These are phyloP conservation scores for Sarocladium kiliense DNA, from an alignment of 2,329 filamentous ascomycete genomes.

Conservation along the genomic window DNA sequence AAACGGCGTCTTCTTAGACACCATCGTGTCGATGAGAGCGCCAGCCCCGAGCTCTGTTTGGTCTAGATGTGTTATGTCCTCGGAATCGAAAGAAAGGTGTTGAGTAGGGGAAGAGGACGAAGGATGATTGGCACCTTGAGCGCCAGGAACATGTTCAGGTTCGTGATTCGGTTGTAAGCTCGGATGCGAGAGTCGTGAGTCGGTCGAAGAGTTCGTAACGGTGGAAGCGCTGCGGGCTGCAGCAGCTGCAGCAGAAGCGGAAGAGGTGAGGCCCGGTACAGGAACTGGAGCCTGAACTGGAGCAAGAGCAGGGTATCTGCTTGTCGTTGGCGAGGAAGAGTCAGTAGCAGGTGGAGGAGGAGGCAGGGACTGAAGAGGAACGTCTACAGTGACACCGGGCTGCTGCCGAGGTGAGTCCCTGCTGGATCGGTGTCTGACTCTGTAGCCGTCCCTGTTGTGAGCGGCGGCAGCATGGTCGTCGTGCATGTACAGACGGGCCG, in stretches of 20 bases:
- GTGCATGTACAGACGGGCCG: conserved; percentile 5
- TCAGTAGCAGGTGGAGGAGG: conserved; percentile 3
- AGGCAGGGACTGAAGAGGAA: conserved; percentile 9
- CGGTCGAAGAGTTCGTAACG: not conserved
- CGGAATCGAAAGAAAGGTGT: not conserved
- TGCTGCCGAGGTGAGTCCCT: conserved; percentile 1
- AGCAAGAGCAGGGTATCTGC: not conserved
- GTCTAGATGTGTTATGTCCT: not conserved
- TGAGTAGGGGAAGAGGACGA: conserved; percentile 13
- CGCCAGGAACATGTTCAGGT: conserved; percentile 1
- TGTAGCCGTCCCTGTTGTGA: conserved; percentile 3
- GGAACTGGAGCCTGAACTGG: not conserved
- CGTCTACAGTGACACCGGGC: not conserved
- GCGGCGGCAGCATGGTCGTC: conserved; percentile 3
- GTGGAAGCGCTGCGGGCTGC: not conserved
- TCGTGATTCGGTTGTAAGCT: not conserved
- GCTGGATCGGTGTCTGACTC: conserved; percentile 7
- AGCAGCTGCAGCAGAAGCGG: conserved; percentile 1
- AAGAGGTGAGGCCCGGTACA: not conserved
- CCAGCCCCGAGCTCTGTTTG: not conserved
- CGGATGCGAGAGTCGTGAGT: not conserved
- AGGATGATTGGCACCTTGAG: conserved; percentile 9
- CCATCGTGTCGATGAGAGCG: conserved; percentile 23
- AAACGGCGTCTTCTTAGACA: conserved; percentile 31
- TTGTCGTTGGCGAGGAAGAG: not conserved